phyloP scores from a whole-genome alignment of 2,329 filamentous ascomycete genomes.

The Talaromyces sp. region DNA sequence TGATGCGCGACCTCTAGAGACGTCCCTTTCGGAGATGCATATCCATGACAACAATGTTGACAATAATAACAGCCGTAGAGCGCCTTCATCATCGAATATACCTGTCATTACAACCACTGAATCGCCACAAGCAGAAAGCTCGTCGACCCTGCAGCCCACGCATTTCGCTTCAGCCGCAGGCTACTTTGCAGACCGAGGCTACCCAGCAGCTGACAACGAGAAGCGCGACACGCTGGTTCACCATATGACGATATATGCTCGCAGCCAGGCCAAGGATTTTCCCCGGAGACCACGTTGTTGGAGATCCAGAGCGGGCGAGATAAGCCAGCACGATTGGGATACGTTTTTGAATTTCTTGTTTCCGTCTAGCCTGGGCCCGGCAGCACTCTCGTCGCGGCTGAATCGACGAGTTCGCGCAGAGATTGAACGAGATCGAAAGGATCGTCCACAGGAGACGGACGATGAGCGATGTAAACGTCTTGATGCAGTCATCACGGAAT shows the following conservation, averaged over 20 bases:
- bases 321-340: conserved; percentile 39
- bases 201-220: conserved; percentile 13
- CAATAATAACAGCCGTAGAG: not conserved
- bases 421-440: conserved; percentile 36
- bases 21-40: conserved; percentile 15
- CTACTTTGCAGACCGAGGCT: conserved; percentile 34
- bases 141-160: conserved; percentile 15
- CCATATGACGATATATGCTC: conserved; percentile 34
- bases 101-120: not conserved
- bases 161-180: conserved; percentile 30
- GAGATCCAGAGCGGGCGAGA: conserved; percentile 26
- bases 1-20: conserved; percentile 3
- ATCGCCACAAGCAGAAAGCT: conserved; percentile 5
- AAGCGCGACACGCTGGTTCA: conserved; percentile 26
- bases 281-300: conserved; percentile 37
- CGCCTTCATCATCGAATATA: not conserved
- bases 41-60: not conserved
- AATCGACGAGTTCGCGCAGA: conserved; percentile 33
- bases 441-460: conserved; percentile 36
- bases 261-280: conserved; percentile 37
- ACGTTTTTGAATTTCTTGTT: conserved; percentile 38
- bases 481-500: conserved; percentile 35
- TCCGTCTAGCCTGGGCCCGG: conserved; percentile 32
- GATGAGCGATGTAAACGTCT: conserved; percentile 34
- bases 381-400: conserved; percentile 30